Conservation (phyloP, 179 eudicot species). For the Beta macrorhiza region DNA sequence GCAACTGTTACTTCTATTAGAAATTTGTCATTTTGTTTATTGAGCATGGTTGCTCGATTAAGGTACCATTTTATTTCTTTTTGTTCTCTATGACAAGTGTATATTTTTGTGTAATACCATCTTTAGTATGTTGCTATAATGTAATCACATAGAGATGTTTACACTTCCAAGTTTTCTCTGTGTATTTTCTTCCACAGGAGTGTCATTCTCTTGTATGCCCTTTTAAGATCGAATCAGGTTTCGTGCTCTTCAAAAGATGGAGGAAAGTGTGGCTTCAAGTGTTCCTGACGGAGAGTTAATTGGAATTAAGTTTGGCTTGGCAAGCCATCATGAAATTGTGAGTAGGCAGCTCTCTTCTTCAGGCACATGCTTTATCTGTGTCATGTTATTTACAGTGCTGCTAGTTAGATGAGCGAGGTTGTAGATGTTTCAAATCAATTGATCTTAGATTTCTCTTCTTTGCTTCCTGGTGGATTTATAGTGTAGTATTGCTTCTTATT, state of each 20-base stretch:
- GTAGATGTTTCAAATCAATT: not conserved
- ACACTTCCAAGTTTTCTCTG: not conserved
- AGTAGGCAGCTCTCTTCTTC: constrained; percentile 27
- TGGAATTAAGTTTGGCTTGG: constrained; percentile 71
- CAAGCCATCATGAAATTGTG: constrained; percentile 72
- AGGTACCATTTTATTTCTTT: not conserved
- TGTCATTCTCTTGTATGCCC: constrained; percentile 11
- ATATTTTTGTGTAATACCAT: not conserved
- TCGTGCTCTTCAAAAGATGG: constrained; percentile 36
- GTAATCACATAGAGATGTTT: not conserved
- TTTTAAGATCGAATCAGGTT: not conserved
- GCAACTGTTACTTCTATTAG: not conserved
- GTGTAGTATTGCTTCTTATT: not conserved
- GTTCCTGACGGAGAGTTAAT: constrained; percentile 57
- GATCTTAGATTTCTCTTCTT: constrained; percentile 3
- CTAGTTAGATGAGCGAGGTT: not conserved
- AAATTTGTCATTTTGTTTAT: not conserved
- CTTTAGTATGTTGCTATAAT: not conserved
- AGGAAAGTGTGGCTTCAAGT: constrained; percentile 44
- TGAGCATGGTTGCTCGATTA: not conserved
- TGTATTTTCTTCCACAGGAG: not conserved
- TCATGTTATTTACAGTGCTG: not conserved
- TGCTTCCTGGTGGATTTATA: constrained; percentile 5
- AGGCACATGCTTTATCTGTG: not conserved
- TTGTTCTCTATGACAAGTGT: not conserved